Evolutionary conservation across 352 stramenopile genomes (phyloP), one percentile per base, ranked within the genome.

Genomic region (Phytopythium helicoides): DNA sequence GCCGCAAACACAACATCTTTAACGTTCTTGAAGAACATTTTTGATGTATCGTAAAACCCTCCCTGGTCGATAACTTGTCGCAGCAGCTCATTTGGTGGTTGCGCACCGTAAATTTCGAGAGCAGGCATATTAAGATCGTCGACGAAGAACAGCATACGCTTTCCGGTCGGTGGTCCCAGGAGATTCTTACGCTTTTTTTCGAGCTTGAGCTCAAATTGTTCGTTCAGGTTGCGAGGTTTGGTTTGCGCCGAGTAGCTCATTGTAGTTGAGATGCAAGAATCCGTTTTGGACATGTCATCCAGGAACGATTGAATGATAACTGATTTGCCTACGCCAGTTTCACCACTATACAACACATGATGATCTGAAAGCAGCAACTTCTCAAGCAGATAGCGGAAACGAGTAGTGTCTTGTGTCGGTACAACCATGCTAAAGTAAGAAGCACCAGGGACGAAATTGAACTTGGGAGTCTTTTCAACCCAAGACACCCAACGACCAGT

Each of bases 391-490:
- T 94, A 98, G 35, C 86, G 83, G 53, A 98, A 98, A 1, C 91
- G 81, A n/a, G 89, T 97, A 4, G 94, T 98, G 52, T 98, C 94
- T 53, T 91, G 77, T 0, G 94, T 98, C 0, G 94, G 94, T 2
- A 98, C 94, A 15, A 98, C 77, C 78, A 98, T 93, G 3, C 87
- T 86, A 58, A 98, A 98, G 68, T 98, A 98, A 6, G 91, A 95
- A 14, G 85, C 69, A 1, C 58, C 73, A 16, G 76, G 66, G 18
- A 92, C 68, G 54, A 95, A 98, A 3, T 71, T 80, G 40, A 98
- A 98, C 8, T 70, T 64, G 7, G 87, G 89, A 0, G 93, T 96
- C 41, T 97, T 91, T 7, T 89, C 76, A 10, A 85, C 54, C 94
- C 94, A 98, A 16, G 88, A 86, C 6, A 76, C 54, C 79, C 83